Evolutionary conservation across 352 stramenopile genomes (phyloP).

Genomic region (Phytophthora boehmeriae): DNA sequence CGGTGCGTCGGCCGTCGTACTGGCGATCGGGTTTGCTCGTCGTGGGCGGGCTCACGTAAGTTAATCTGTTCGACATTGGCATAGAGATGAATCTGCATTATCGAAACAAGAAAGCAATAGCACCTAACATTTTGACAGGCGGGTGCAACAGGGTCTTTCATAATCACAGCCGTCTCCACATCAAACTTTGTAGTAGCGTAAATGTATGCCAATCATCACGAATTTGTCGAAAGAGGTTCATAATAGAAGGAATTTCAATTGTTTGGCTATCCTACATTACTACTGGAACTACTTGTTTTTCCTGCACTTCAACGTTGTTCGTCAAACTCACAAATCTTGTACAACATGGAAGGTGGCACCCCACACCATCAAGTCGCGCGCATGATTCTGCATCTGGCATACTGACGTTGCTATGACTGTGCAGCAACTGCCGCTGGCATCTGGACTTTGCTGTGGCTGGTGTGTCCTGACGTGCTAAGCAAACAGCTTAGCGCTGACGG

Average conservation of each 20-base stretch:
- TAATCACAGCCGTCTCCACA: too few species aligned
- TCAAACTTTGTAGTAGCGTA: too few species aligned
- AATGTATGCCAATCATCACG: too few species aligned
- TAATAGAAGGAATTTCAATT: not conserved
- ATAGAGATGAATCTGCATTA: not conserved
- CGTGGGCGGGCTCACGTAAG: conserved; percentile 34
- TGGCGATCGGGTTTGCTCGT: conserved; percentile 48
- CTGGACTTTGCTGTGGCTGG: conserved; percentile 33
- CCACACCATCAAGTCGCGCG: conserved; percentile 9
- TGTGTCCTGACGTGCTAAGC: conserved; percentile 69
- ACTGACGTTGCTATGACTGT: conserved; percentile 25
- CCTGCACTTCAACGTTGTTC: conserved; percentile 24
- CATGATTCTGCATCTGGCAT: conserved; percentile 14
- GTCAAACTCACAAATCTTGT: conserved; percentile 34
- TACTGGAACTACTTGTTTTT: conserved; percentile 30
- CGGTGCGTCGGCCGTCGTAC: conserved; percentile 39
- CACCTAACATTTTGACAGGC: not conserved
- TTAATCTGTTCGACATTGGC: conserved; percentile 16
- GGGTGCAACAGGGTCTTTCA: not conserved
- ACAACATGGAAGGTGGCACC: conserved; percentile 27
- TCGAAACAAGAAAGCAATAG: too few species aligned
- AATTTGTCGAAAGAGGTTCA: not conserved
- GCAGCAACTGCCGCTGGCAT: conserved; percentile 4
- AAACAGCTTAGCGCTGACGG: conserved; percentile 84
- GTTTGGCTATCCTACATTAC: conserved; percentile 7